phyloP scores from a whole-genome alignment of 2,329 filamentous ascomycete genomes.

The Fusarium sp. region DNA sequence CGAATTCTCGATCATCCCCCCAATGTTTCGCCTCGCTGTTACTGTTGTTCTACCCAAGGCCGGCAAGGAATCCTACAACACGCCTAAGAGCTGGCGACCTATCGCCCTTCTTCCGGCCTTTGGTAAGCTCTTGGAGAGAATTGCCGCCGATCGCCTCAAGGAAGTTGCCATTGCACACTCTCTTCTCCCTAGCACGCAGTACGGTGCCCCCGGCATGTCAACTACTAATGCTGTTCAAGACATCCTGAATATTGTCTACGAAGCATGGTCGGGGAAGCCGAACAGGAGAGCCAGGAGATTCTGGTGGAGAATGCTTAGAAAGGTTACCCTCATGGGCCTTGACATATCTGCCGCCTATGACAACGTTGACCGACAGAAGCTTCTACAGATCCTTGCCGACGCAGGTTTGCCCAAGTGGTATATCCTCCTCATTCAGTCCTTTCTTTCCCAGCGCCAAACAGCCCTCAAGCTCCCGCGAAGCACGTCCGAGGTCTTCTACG shows the following conservation, averaged over 20 bases:
- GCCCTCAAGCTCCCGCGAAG: too few relatives aligned
- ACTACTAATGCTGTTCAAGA: conserved; percentile 5
- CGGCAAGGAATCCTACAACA: neutral
- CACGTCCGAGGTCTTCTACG: too few relatives aligned
- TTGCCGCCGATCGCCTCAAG: conserved; percentile 1
- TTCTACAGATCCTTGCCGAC: neutral
- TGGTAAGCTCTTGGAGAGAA: neutral
- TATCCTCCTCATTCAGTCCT: neutral
- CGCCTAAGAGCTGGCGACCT: conserved; percentile 12
- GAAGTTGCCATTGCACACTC: neutral
- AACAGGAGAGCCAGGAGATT: neutral
- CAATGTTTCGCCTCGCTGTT: neutral
- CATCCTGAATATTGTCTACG: neutral
- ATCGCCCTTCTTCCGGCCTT: conserved; percentile 2
- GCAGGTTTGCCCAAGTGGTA: conserved; percentile 1
- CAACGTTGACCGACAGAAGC: neutral
- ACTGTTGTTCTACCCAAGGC: conserved; percentile 12
- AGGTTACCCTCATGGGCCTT: too few relatives aligned
- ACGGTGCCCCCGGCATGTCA: neutral
- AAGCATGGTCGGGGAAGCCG: neutral
- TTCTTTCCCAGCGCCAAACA: too few relatives aligned
- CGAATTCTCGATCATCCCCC: too few relatives aligned
- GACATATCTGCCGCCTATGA: conserved; percentile 2
- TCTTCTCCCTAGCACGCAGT: conserved; percentile 14
- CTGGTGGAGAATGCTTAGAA: neutral